These are phyloP conservation scores for Glaciozyma antarctica DNA, from an alignment of 768 basidiomycete species.

Conservation along the genomic window DNA sequence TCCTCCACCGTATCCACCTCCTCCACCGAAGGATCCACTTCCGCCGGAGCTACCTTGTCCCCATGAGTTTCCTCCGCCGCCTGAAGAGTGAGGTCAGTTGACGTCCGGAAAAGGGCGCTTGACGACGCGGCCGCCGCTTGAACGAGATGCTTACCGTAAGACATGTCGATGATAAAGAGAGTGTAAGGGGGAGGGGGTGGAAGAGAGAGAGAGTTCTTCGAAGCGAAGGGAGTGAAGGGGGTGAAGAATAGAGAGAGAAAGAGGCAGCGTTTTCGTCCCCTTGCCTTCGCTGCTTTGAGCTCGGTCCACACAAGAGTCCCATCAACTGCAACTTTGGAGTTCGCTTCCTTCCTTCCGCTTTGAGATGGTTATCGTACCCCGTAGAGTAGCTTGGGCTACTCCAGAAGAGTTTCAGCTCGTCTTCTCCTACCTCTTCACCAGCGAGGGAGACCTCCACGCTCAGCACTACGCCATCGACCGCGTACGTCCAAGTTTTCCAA, in stretches of 20 bases:
- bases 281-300: no score
- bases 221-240: background rate
- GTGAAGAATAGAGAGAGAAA: background rate
- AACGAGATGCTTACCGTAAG: constrained; percentile 2
- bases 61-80: constrained; percentile 9
- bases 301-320: no score
- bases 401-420: constrained; percentile 63
- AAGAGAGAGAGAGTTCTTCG: background rate
- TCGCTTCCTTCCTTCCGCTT: no score
- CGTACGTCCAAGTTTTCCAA: constrained; percentile 12
- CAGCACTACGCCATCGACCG: constrained; percentile 51
- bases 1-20: constrained; percentile 21
- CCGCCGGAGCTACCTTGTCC: background rate
- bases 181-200: background rate
- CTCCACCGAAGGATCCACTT: background rate
- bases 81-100: background rate
- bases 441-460: constrained; percentile 51
- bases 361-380: constrained; percentile 31
- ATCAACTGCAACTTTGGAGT: no score
- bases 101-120: background rate
- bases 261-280: no score
- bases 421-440: constrained; percentile 55
- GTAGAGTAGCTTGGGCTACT: constrained; percentile 69
- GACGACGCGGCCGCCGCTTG: no score
- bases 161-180: background rate